Conservation (phyloP, 768 basidiomycete species). For the Tricholoma flavovirens region DNA sequence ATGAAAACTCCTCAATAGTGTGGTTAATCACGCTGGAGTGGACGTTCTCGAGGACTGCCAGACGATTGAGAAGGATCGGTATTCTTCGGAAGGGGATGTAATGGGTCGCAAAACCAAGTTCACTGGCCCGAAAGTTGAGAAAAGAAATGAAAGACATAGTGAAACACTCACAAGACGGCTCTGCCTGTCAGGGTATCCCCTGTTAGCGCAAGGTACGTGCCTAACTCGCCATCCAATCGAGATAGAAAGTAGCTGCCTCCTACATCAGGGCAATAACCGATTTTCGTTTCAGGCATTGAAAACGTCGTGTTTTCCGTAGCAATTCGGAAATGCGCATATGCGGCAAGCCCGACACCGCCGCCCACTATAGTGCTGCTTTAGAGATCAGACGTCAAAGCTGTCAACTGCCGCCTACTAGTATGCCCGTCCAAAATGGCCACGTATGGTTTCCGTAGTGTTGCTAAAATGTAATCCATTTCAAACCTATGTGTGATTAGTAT, state of each 20-base stretch:
- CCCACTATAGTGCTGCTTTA: slow-evolving; percentile 58
- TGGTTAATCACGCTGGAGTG: slow-evolving; percentile 35
- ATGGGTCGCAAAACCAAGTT: slow-evolving; percentile 92
- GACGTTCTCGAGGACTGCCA: slow-evolving; percentile 52
- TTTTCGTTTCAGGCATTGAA: slow-evolving; percentile 96
- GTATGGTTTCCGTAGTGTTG: slow-evolving; percentile 78
- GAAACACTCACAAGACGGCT: slow-evolving; percentile 70
- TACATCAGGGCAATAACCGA: slow-evolving; percentile 89
- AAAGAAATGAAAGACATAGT: background rate
- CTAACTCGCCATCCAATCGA: slow-evolving; percentile 84
- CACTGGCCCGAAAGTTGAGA: slow-evolving; percentile 39
- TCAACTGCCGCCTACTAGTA: slow-evolving; percentile 60
- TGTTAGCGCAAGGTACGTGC: slow-evolving; percentile 91
- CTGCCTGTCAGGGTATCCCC: slow-evolving; percentile 67
- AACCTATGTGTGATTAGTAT: slow-evolving; percentile 44
- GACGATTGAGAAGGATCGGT: slow-evolving; percentile 60
- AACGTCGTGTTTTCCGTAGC: slow-evolving; percentile 90
- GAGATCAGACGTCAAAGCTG: slow-evolving; percentile 1
- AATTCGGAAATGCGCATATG: slow-evolving; percentile 82
- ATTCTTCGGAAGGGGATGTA: slow-evolving; percentile 77
- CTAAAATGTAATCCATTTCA: slow-evolving; percentile 71
- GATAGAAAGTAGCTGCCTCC: slow-evolving; percentile 89
- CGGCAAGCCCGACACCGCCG: slow-evolving; percentile 86
- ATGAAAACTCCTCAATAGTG: slow-evolving; percentile 68
- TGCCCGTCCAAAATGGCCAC: slow-evolving; percentile 86